These are phyloP conservation scores for Aschersonia sp. DNA, from an alignment of 2,329 filamentous ascomycete genomes.

Conservation along the genomic window DNA sequence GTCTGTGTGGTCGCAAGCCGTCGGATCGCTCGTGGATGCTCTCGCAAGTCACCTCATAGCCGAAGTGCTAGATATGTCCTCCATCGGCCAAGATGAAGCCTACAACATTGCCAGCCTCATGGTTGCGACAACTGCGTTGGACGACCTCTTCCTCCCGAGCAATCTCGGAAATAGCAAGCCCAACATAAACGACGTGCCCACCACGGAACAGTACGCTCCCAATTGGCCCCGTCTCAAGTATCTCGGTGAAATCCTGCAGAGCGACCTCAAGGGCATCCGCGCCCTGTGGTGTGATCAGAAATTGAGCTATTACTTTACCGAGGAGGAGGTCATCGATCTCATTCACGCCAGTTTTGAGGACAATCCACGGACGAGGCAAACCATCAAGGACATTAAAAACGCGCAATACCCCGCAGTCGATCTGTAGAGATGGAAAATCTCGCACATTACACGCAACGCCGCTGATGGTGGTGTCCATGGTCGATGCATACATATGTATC, in stretches of 20 bases:
- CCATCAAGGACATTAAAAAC: slow-evolving; percentile 41
- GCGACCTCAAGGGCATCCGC: slow-evolving; percentile 47
- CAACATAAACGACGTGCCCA: slow-evolving; percentile 28
- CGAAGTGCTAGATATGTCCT: slow-evolving; percentile 47
- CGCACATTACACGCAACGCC: too few relatives aligned
- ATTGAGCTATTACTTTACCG: slow-evolving; percentile 47
- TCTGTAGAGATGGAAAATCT: background rate
- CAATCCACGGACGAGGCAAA: slow-evolving; percentile 42
- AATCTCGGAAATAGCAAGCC: slow-evolving; percentile 13
- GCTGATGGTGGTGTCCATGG: background rate
- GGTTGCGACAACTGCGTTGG: slow-evolving; percentile 38
- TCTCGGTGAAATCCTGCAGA: slow-evolving; percentile 49
- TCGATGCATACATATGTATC: too few relatives aligned
- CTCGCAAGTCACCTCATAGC: slow-evolving; percentile 43
- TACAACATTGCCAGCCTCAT: slow-evolving; percentile 47
- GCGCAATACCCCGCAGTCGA: slow-evolving; percentile 26
- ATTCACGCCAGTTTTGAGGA: slow-evolving; percentile 50
- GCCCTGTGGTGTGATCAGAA: slow-evolving; percentile 53
- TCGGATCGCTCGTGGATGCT: slow-evolving; percentile 44
- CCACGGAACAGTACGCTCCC: slow-evolving; percentile 44
- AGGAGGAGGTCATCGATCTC: slow-evolving; percentile 46
- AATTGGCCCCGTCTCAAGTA: slow-evolving; percentile 52
- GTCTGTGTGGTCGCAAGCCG: slow-evolving; percentile 48
- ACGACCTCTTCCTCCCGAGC: slow-evolving; percentile 43
- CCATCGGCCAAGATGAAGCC: slow-evolving; percentile 49